Base-by-base conservation (phyloP, 2,329 filamentous ascomycete species). In the Tolypocladium pustulatum region DNA sequence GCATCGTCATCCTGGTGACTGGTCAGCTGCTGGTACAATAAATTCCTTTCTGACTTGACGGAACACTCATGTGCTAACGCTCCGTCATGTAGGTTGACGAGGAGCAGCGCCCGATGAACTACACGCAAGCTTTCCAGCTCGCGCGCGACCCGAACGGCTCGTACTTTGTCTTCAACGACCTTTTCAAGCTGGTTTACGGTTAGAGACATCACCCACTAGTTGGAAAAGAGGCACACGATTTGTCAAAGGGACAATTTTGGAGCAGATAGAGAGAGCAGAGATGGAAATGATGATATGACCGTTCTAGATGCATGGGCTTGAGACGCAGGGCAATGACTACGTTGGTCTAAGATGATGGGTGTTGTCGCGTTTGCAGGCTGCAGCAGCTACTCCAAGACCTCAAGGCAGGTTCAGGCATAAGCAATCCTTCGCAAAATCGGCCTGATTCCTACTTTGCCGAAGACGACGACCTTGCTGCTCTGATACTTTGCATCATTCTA, bases 131-230 rank as follows among this genome's bases (percentile, higher is more conserved):
- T 59, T 97, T 97, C 83, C 89, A 95, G 75, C 87, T 97, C 62
- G 75, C 85, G 64, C 86, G 85, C 61, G 88, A 91, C 58, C 75
- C 75, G 56, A 60, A 38, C 34, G 87, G 85, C 66, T 85, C 81
- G 76, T 96, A 88, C 80, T 97, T 84, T 73, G 89, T 97, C 72
- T 87, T 87, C 79, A 97, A 97, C 81, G 93, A 97, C 74, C 78
- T 97, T 73, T 97, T 97, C 86, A 90, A 90, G 77, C 84, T 97
- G 62, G 83, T 96, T 66, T 93, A 89, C 75, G 80, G 75, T 71
- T 83, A 77, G 57, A 15, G 13, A 7, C 20, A 34, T 36, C 49
- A 15, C 30, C 49, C 10, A 22, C 10, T 13, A 17, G 7, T 22
- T 34, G 25, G 3, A n/a, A 6, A 13, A 53, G 6, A 10, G 46